Base-by-base conservation (phyloP, 768 basidiomycete species). In the Myochromella boudieri region DNA sequence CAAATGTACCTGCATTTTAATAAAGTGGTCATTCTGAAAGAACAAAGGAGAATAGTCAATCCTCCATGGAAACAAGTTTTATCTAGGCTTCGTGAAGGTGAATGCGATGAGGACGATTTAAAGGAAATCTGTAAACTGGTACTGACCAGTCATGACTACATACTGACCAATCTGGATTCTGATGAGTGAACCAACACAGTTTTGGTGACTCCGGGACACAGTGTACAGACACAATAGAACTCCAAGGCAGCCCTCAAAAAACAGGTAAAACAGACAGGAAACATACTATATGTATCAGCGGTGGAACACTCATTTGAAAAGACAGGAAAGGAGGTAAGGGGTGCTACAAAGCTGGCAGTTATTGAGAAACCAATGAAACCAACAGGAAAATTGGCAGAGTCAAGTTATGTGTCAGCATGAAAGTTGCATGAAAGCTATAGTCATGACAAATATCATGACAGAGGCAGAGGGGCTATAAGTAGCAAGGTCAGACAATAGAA, bases 381-480 rank as follows among this genome's bases (percentile, higher is more conserved):
- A 6, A 55, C 51, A 18, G 50, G 43, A 5, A 54, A 60, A 11
- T 44, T 70, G 14, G 18, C 36, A n/a, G 8, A 0, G 47, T 69
- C 1, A 57, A 67, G 36, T 18, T 72, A 0, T 65, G 64, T 0
- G 48, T 68, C 0, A 70, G 71, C 0, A 69, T 68, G n/a, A n/a
- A n/a, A n/a, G n/a, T n/a, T n/a, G n/a, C n/a, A n/a, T n/a, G 67
- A 52, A 62, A 34, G 68, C 61, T 0, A 72, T 76, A 68, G 62
- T 71, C 0, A 51, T 60, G 1, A 11, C 53, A 1, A 75, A 74
- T 34, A 48, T 73, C 0, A 57, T 61, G 3, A 70, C 71, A 3
- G 67, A 73, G 0, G n/a, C n/a, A n/a, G 68, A 74, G 3, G 24
- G 33, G n/a, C 20, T 20, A 14, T 45, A 49, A 42, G 34, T 32